Evolutionary conservation across 495 filamentous ascomycete species (phyloP), one percentile per base, ranked within the genome.

Genomic region (Amniculicola lignicola): DNA sequence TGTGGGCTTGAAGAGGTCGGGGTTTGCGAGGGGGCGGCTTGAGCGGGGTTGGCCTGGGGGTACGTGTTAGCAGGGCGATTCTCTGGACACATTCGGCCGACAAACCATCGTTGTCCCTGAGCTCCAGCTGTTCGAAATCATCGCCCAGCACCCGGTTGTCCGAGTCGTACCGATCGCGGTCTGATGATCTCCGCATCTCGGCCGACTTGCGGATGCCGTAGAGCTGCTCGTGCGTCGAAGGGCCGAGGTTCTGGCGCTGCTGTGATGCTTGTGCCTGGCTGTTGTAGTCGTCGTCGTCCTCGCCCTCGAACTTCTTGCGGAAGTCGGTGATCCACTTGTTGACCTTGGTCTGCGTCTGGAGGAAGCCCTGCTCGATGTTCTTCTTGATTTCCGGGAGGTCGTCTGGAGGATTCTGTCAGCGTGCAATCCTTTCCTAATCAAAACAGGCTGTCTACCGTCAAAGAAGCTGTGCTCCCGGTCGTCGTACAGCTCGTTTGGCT

Each of bases 351-450:
- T 98, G 93, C 19, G 93, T 98, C 57, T 97, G 90, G 33, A 93
- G 51, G 72, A 98, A 97, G 1, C 93, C 93, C 73, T 97, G 95
- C 63, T 84, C 87, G 59, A 98, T 81, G 58, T 94, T 96, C 65
- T 95, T 89, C 54, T 84, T 85, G 68, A 98, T 96, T 41, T 91
- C 84, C 2, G 93, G 93, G 38, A 98, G 78, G 62, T 98, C 93
- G 65, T 98, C 93, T 80, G 62, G 49, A 48, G 66, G 29, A n/a
- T n/a, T n/a, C n/a, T 24, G 10, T 24, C 6, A 9, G 14, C 4
- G 24, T 11, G 36, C 45, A 33, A 24, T 0, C 10, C 12, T 9
- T 25, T 3, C 12, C 3, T 16, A 23, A 14, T 2, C 6, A n/a
- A 36, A n/a, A 23, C 23, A n/a, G 22, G 15, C 7, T 14, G 15